These are phyloP conservation scores for Starmera amethionina DNA, from an alignment of 805 yeast species.

Conservation along the genomic window DNA sequence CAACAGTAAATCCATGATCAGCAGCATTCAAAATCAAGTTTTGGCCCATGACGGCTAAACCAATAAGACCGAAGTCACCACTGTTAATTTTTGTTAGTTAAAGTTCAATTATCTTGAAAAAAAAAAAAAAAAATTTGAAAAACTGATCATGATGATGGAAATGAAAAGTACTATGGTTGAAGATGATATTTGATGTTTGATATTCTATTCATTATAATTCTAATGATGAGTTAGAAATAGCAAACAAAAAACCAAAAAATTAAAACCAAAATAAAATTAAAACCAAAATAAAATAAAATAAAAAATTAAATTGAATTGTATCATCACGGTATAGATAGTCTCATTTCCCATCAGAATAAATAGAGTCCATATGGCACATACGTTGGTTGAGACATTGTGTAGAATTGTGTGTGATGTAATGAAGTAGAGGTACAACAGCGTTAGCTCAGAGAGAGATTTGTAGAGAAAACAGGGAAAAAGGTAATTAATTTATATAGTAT, in stretches of 20 bases:
- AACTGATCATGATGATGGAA: not conserved
- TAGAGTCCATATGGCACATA: conserved; percentile 3
- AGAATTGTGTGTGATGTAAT: too few species aligned
- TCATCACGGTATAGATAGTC: not conserved
- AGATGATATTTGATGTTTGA: not conserved
- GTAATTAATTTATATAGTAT: too few species aligned
- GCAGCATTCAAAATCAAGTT: conserved; percentile 96
- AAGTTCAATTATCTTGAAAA: not conserved
- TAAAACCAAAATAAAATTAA: not conserved
- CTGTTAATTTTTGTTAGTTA: conserved; percentile 24
- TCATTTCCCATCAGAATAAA: not conserved
- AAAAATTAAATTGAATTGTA: too few species aligned
- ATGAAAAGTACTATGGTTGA: not conserved
- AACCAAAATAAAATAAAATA: conserved; percentile 1
- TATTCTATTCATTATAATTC: not conserved
- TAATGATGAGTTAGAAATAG: not conserved
- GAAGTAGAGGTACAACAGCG: too few species aligned
- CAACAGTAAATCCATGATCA: conserved; percentile 97
- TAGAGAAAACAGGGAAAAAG: too few species aligned
- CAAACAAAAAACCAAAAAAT: not conserved
- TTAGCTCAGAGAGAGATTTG: too few species aligned
- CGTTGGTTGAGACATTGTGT: conserved; percentile 18
- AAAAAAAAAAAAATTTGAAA: not conserved
- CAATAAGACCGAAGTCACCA: conserved; percentile 97
- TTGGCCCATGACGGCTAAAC: conserved; percentile 99